These are phyloP conservation scores for Eucalyptus sideroxylon DNA, from an alignment of 345 rosid genomes.

Conservation along the genomic window DNA sequence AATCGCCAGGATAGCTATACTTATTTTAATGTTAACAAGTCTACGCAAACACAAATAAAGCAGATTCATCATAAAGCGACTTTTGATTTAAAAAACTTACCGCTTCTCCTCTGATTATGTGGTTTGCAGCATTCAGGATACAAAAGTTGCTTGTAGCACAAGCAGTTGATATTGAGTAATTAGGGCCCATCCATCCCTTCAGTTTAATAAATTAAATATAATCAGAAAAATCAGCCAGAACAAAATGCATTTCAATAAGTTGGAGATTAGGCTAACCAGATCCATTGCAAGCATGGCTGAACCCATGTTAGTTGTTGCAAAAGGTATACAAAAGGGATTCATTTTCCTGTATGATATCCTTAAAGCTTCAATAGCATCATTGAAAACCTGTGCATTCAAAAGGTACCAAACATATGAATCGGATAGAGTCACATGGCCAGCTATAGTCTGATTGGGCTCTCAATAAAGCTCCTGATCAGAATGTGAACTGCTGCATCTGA, in stretches of 20 bases:
- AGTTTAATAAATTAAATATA: not conserved
- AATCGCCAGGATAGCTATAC: not conserved
- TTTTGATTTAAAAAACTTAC: slow-evolving; percentile 12
- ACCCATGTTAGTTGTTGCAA: slow-evolving; percentile 43
- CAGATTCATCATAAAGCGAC: not conserved
- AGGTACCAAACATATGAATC: not conserved
- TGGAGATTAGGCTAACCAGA: slow-evolving; percentile 11
- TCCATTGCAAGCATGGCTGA: slow-evolving; percentile 53
- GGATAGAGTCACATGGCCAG: not conserved
- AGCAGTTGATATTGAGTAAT: slow-evolving; percentile 46
- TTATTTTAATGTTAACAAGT: not conserved
- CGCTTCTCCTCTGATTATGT: slow-evolving; percentile 43
- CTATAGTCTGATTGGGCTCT: not conserved
- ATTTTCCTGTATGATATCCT: slow-evolving; percentile 33
- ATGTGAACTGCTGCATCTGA: not conserved
- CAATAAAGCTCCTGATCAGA: not conserved
- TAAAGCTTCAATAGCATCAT: slow-evolving; percentile 35
- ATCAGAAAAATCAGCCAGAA: not conserved
- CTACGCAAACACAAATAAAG: not conserved
- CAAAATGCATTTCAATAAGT: not conserved
- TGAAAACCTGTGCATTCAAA: slow-evolving; percentile 16
- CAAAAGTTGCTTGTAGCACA: slow-evolving; percentile 59
- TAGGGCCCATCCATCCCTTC: slow-evolving; percentile 75
- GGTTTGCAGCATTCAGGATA: slow-evolving; percentile 51
- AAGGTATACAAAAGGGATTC: slow-evolving; percentile 47